These are phyloP conservation scores for Piedraia hortae DNA, from an alignment of 2,329 filamentous ascomycete genomes.

Conservation along the genomic window DNA sequence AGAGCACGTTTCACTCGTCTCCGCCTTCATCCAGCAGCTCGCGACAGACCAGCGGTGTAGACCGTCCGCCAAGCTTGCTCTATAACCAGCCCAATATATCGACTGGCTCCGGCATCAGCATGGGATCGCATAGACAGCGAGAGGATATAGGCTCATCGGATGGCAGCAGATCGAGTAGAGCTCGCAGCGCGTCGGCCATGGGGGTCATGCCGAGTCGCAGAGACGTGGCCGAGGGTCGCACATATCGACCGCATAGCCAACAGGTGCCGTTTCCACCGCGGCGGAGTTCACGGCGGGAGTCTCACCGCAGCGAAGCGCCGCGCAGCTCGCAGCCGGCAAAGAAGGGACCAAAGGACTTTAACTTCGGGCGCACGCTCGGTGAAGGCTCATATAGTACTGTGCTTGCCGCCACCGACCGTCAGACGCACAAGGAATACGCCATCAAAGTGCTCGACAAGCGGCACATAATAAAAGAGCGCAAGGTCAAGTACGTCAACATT, in stretches of 20 bases:
- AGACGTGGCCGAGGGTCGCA: no score
- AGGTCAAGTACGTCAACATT: slow-evolving; percentile 99
- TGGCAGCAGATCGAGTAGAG: slow-evolving; percentile 20
- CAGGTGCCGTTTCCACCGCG: slow-evolving; percentile 48
- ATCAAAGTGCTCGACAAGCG: slow-evolving; percentile 96
- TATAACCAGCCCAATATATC: no score
- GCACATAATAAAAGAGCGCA: slow-evolving; percentile 99
- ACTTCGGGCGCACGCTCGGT: slow-evolving; percentile 68
- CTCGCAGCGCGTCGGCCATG: slow-evolving; percentile 34
- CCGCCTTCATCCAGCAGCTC: slow-evolving; percentile 21
- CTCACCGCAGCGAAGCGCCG: not conserved
- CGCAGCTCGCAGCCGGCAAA: slow-evolving; percentile 65
- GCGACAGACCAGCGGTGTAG: slow-evolving; percentile 6
- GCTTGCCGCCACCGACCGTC: slow-evolving; percentile 69
- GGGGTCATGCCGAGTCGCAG: no score
- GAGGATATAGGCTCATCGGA: slow-evolving; percentile 15
- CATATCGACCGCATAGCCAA: no score
- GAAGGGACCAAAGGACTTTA: slow-evolving; percentile 92
- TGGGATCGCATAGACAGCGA: slow-evolving; percentile 20
- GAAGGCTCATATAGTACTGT: slow-evolving; percentile 97
- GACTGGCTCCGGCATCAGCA: slow-evolving; percentile 4
- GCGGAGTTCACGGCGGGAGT: slow-evolving; percentile 40
- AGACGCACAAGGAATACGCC: slow-evolving; percentile 85
- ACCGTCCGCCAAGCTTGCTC: no score
- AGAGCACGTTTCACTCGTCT: slow-evolving; percentile 22